Percentiles rank a stretch among this genome's conserved stretches.
Evolutionary conservation across 345 rosid genomes (phyloP).

Genomic region (Abelmoschus esculentus): DNA sequence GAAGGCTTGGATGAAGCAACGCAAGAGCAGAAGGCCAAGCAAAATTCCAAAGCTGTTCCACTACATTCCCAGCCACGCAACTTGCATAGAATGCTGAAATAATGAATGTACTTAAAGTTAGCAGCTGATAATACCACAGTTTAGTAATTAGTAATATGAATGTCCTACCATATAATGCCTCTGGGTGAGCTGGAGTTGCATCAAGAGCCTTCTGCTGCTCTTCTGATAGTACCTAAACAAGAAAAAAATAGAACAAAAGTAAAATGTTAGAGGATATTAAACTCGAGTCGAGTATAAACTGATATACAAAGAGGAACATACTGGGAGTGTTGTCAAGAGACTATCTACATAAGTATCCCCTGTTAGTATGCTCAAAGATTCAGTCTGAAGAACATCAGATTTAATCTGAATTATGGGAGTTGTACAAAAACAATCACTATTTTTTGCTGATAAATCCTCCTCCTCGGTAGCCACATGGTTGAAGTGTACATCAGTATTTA

Average conservation of each 20-base stretch:
- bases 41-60: constrained; percentile 90
- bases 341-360: constrained; percentile 55
- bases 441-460: constrained; percentile 34
- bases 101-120: constrained; percentile 11
- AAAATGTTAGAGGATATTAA: neutral
- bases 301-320: constrained; percentile 26
- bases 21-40: constrained; percentile 98
- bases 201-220: constrained; percentile 86
- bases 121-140: neutral
- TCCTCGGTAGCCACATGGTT: constrained; percentile 40
- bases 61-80: constrained; percentile 71
- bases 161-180: constrained; percentile 69
- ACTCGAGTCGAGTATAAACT: neutral
- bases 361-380: constrained; percentile 52
- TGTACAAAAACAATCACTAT: constrained; percentile 32
- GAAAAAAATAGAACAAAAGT: constrained; percentile 8
- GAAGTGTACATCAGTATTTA: constrained; percentile 46
- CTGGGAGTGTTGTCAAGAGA: constrained; percentile 68
- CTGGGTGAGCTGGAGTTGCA: constrained; percentile 89
- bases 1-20: constrained; percentile 85
- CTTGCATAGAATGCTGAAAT: constrained; percentile 66
- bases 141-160: neutral
- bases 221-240: constrained; percentile 65
- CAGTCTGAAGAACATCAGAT: constrained; percentile 45
- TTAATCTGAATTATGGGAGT: constrained; percentile 62